Conservation (phyloP, 805 yeast genomes). For the Schwanniomyces vanrijiae region DNA sequence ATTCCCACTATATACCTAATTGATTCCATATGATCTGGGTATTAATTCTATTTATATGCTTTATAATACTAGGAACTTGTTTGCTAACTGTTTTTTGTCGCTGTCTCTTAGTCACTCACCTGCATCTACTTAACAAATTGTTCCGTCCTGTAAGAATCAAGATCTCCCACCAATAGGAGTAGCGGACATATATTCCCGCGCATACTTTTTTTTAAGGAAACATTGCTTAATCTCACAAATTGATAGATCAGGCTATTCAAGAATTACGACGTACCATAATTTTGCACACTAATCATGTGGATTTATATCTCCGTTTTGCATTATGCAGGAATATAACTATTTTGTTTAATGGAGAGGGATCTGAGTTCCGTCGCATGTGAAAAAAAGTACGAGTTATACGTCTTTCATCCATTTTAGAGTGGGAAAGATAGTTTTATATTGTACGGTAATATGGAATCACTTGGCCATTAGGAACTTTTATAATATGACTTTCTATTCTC, state of each 20-base stretch:
- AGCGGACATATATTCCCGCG: background rate
- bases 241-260: background rate
- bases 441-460: too few relatives aligned
- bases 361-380: background rate
- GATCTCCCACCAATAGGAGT: background rate
- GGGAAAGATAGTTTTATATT: too few relatives aligned
- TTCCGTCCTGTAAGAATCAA: background rate
- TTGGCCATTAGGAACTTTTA: too few relatives aligned
- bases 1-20: too few relatives aligned
- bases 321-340: background rate
- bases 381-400: background rate
- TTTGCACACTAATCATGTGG: background rate
- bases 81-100: background rate
- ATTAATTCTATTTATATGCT: background rate
- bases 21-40: too few relatives aligned
- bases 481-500: too few relatives aligned
- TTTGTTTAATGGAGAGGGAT: background rate
- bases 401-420: too few relatives aligned
- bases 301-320: background rate
- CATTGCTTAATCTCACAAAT: background rate
- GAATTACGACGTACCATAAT: background rate
- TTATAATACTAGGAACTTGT: background rate
- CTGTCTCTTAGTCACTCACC: background rate
- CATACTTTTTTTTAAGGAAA: background rate
- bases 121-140: background rate